These are phyloP conservation scores for Fraxinus sp. DNA, from an alignment of 305 asterid genomes.

Conservation along the genomic window DNA sequence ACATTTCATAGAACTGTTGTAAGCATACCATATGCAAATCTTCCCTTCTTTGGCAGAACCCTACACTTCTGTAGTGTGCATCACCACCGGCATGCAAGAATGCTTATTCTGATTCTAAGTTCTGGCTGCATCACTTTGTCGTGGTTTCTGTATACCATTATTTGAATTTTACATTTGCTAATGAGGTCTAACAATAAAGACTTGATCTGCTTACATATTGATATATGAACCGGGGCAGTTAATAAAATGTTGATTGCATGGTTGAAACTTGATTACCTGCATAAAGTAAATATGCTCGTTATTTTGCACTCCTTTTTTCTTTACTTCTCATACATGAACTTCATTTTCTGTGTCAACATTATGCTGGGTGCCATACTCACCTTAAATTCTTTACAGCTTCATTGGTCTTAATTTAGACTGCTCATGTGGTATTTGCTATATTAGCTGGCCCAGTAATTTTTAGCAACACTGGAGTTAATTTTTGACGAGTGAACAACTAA, in stretches of 20 bases:
- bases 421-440: not conserved
- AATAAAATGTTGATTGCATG: not conserved
- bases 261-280: not conserved
- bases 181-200: slow-evolving; percentile 8
- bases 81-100: not conserved
- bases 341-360: not conserved
- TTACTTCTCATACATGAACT: not conserved
- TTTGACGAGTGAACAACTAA: not conserved
- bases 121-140: slow-evolving; percentile 10
- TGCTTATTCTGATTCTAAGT: slow-evolving; percentile 1
- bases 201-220: not conserved
- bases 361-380: not conserved
- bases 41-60: slow-evolving; percentile 13
- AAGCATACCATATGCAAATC: slow-evolving; percentile 2
- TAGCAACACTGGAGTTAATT: not conserved
- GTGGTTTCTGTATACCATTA: slow-evolving; percentile 1
- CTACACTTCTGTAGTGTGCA: not conserved
- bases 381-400: not conserved
- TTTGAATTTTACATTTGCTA: slow-evolving; percentile 8
- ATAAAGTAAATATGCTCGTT: not conserved
- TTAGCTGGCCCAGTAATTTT: not conserved
- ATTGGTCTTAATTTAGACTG: not conserved
- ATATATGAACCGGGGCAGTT: not conserved
- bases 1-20: slow-evolving; percentile 1
- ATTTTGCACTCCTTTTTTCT: not conserved